Evolutionary conservation across 768 basidiomycete species (phyloP).

Genomic region (Psilocybe tampanensis): DNA sequence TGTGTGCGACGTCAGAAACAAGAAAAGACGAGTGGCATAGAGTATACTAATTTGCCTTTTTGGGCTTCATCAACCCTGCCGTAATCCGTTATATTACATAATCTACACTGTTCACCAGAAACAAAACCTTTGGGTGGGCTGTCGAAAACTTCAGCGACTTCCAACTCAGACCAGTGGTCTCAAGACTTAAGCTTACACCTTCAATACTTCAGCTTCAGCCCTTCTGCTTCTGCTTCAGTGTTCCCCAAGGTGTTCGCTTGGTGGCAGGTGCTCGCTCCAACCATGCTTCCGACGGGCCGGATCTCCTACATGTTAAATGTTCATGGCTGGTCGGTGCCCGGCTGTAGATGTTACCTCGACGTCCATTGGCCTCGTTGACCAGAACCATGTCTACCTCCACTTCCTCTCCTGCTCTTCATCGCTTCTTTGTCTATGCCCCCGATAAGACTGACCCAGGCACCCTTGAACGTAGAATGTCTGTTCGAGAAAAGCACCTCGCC

Average conservation of each 20-base stretch:
- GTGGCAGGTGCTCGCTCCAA: no score
- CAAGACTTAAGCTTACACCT: no score
- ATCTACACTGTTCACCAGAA: neutral
- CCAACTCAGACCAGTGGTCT: constrained; percentile 13
- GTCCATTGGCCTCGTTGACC: constrained; percentile 9
- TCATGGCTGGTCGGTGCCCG: neutral
- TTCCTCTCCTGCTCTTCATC: constrained; percentile 23
- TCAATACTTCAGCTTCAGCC: no score
- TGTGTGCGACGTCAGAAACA: neutral
- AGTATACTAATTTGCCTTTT: constrained; percentile 15
- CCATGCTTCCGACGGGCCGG: neutral
- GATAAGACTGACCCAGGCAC: constrained; percentile 64
- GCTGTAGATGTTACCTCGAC: neutral
- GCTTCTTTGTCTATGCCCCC: constrained; percentile 61
- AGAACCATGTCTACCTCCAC: constrained; percentile 25
- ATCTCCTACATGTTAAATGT: no score
- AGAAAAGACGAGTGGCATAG: neutral
- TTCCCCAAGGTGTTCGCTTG: no score
- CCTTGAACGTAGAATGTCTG: constrained; percentile 55
- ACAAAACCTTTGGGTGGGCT: no score
- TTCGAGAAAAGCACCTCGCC: constrained; percentile 55
- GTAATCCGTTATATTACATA: constrained; percentile 17
- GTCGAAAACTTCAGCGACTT: constrained; percentile 3
- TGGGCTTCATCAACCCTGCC: constrained; percentile 1
- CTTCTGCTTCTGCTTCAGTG: no score